phyloP scores from a whole-genome alignment of 1,139 yeast genomes.

The Candida labiduridarum region DNA sequence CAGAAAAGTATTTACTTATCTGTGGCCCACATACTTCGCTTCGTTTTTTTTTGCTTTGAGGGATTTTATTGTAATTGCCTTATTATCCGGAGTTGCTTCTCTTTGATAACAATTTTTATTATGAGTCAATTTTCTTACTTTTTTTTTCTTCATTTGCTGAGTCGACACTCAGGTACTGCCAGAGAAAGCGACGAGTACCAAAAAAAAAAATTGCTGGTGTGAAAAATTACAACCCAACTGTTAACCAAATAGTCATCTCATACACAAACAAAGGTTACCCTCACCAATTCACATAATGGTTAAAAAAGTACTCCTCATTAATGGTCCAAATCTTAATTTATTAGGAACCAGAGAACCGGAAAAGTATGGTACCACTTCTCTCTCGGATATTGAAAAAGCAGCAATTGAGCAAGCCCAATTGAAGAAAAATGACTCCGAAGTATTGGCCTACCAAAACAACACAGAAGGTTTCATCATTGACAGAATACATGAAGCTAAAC shows the following conservation, averaged over 20 bases:
- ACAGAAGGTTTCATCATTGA: constrained; percentile 53
- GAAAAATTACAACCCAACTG: background rate
- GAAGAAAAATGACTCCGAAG: constrained; percentile 33
- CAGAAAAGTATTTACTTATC: too few relatives aligned
- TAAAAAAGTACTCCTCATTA: constrained; percentile 44
- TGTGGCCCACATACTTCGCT: background rate
- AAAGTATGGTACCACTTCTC: constrained; percentile 49
- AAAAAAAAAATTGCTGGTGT: background rate
- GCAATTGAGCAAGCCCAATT: constrained; percentile 37
- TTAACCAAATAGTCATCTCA: background rate
- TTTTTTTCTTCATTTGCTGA: background rate
- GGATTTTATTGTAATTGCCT: constrained; percentile 1
- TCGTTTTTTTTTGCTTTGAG: background rate
- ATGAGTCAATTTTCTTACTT: background rate
- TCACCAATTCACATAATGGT: constrained; percentile 25
- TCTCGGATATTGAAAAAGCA: constrained; percentile 42
- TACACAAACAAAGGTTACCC: background rate
- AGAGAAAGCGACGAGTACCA: background rate
- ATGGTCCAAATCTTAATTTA: constrained; percentile 52
- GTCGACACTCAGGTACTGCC: background rate
- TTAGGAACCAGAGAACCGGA: constrained; percentile 54
- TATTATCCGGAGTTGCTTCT: background rate
- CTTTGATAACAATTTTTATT: background rate
- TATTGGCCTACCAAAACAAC: constrained; percentile 40
- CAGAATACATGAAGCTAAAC: constrained; percentile 47